Conservation (phyloP, 164 flowering plant genomes). For the Akebia trifoliata region DNA sequence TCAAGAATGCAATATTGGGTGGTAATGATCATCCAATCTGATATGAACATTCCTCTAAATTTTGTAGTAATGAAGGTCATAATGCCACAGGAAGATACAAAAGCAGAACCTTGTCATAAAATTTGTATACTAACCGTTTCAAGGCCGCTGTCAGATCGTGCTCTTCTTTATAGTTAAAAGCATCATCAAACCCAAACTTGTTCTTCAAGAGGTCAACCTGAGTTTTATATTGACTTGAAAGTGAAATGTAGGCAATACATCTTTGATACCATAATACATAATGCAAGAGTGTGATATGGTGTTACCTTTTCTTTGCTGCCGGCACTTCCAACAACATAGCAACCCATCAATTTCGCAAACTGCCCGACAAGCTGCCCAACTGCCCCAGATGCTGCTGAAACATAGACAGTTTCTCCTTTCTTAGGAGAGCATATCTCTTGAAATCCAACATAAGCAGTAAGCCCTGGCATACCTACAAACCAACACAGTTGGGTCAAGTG, state of each 20-base stretch:
- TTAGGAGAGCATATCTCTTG: constrained; percentile 20
- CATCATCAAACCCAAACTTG: constrained; percentile 37
- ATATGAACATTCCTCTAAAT: too few species aligned
- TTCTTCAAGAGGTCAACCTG: constrained; percentile 31
- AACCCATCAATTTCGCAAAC: too few species aligned
- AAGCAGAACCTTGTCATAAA: background rate
- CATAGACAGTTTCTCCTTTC: constrained; percentile 23
- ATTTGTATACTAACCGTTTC: constrained; percentile 27
- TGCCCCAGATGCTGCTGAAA: constrained; percentile 26
- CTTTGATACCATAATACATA: too few species aligned
- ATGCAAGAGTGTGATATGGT: too few species aligned
- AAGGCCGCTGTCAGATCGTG: constrained; percentile 24
- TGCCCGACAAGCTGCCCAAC: too few species aligned
- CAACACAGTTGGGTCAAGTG: background rate
- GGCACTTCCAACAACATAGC: constrained; percentile 29
- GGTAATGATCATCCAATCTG: too few species aligned
- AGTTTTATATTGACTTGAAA: too few species aligned
- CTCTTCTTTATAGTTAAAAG: constrained; percentile 39
- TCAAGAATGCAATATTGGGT: too few species aligned
- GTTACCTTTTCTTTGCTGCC: constrained; percentile 22
- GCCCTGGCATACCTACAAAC: constrained; percentile 24
- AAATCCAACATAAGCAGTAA: constrained; percentile 28
- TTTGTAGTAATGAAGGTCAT: too few species aligned
- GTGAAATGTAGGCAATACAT: too few species aligned
- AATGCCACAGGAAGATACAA: too few species aligned